Conservation (phyloP, 495 filamentous ascomycete species). For the Entonaema liquescens region DNA sequence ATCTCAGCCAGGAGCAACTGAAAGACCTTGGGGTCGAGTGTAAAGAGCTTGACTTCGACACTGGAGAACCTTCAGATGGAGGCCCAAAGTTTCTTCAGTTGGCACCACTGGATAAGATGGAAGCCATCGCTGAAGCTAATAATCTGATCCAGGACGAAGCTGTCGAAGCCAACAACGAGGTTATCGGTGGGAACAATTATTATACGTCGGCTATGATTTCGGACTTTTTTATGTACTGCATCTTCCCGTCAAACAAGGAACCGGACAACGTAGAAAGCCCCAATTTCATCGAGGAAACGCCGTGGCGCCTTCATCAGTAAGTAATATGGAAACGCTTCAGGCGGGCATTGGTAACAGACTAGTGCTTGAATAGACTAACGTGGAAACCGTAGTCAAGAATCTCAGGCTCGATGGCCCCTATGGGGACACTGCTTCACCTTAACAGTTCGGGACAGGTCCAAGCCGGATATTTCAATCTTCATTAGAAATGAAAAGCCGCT, state of each 20-base stretch:
- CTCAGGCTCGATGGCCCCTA: neutral
- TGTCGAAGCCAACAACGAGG: neutral
- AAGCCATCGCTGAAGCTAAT: neutral
- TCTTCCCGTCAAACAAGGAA: neutral
- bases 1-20: neutral
- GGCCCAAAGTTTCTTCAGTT: neutral
- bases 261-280: neutral
- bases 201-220: neutral
- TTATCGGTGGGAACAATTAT: neutral
- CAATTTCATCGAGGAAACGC: neutral
- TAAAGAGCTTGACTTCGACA: neutral
- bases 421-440: neutral
- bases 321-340: neutral
- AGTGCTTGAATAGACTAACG: neutral
- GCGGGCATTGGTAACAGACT: neutral
- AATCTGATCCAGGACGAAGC: neutral
- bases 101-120: neutral
- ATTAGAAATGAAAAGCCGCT: neutral
- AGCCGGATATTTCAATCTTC: neutral
- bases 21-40: neutral
- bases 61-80: neutral
- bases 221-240: neutral
- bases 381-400: neutral
- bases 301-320: neutral
- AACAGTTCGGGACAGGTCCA: neutral